Evolutionary conservation across 768 basidiomycete species (phyloP), one percentile per base, ranked within the genome.

Genomic region (Fomitopsis pulvina): DNA sequence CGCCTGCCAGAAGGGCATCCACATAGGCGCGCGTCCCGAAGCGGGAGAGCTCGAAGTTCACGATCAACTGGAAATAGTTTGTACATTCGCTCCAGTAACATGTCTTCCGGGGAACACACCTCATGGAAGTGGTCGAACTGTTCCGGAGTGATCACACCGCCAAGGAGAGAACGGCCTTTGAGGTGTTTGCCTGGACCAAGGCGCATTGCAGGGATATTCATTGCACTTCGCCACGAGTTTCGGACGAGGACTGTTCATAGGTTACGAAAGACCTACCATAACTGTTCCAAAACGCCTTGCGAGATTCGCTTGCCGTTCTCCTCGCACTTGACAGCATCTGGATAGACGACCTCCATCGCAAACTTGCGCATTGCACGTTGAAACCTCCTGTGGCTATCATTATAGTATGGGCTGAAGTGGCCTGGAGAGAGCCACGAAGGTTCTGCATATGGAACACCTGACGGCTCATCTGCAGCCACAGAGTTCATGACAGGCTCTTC

Each of bases 101-200:
- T 42, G 16, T 27, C 20, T 12, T 28, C 32, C 12, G 22, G 22
- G 27, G 27, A 41, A 2, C 16, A 30, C 53, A 84, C 86, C 73
- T 91, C 94, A 60, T 96, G 86, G 75, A 98, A 98, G 61, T 94
- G 93, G 65, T 96, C 90, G 59, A 87, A 97, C 57, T 93, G 85
- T 61, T 90, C 88, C 3, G 87, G 81, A 45, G 79, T 79, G 40
- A 90, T 76, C 18, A 81, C 66, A 10, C 91, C 92, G 24, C 80
- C 85, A 68, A 92, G 81, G 1, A 96, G 68, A 10, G 71, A 79
- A 32, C 79, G 75, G 0, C 92, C 91, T 61, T 87, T 71, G 20
- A 96, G 76, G 62, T 94, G 90, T 64, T 90, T 89, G 18, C 89
- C 90, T 2, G 92, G 92, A 1, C 93, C 93, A 46, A 93, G 75